A percentile compares a stretch with the other conserved stretches of the same genome.
Evolutionary conservation across 192 early-diverging fungal species (phyloP).

Genomic region (Haplosporangium gracile): DNA sequence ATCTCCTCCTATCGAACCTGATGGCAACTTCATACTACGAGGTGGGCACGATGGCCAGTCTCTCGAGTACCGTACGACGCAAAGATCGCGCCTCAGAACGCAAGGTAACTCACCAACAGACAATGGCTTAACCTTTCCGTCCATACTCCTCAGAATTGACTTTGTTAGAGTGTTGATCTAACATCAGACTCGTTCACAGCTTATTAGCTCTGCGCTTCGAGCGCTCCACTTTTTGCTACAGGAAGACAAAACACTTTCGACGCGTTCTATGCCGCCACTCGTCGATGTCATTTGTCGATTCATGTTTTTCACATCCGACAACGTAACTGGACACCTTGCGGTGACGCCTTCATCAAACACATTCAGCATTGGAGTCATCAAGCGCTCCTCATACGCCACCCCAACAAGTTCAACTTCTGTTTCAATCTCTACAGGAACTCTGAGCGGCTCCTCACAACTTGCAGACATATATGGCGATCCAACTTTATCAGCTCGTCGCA

Average conservation of each 20-base stretch:
- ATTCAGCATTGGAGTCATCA: conserved; percentile 28
- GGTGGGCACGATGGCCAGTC: not conserved
- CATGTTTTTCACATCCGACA: conserved; percentile 62
- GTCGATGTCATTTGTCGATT: conserved; percentile 63
- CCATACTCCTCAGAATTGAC: not conserved
- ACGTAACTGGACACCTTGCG: not conserved
- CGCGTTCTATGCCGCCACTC: conserved; percentile 57
- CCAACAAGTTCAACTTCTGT: not conserved
- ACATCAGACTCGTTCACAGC: conserved; percentile 24
- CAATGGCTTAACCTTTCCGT: too few relatives aligned
- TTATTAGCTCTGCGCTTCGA: conserved; percentile 67
- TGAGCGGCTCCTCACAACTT: not conserved
- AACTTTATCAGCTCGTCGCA: not conserved
- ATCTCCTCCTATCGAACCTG: conserved; percentile 62
- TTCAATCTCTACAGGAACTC: conserved; percentile 8
- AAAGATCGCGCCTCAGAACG: conserved; percentile 35
- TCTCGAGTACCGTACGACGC: conserved; percentile 4
- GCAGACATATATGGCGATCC: not conserved
- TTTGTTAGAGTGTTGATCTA: not conserved
- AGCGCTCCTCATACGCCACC: conserved; percentile 26
- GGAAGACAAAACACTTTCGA: conserved; percentile 61
- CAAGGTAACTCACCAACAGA: conserved; percentile 22
- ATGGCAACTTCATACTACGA: conserved; percentile 29
- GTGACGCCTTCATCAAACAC: not conserved
- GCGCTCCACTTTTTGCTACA: conserved; percentile 66